These are phyloP conservation scores for Kentomonas sorsogonicus DNA, from an alignment of 208 protist genomes.

Conservation along the genomic window DNA sequence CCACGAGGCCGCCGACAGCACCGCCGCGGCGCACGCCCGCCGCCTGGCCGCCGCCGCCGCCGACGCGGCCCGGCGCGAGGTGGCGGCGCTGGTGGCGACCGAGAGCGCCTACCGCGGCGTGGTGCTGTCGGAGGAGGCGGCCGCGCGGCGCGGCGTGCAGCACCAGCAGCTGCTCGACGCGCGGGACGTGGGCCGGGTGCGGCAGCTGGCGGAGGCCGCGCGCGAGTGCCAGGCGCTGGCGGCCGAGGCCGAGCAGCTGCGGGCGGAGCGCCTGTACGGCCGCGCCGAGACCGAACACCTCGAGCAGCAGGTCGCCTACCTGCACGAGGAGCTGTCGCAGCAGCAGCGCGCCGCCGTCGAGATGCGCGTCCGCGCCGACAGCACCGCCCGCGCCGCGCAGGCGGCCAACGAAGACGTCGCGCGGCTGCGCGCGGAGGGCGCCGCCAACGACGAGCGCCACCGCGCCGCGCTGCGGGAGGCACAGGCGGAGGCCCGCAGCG, in stretches of 20 bases:
- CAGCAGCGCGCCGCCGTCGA: slow-evolving; percentile 10
- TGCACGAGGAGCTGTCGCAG: neutral
- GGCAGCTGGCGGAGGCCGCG: slow-evolving; percentile 10
- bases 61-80: slow-evolving; percentile 13
- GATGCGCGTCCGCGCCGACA: slow-evolving; percentile 5
- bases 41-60: neutral
- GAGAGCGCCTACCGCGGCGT: slow-evolving; percentile 20
- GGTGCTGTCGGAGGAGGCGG: slow-evolving; percentile 15
- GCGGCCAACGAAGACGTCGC: slow-evolving; percentile 12
- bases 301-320: slow-evolving; percentile 4
- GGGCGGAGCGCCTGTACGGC: neutral
- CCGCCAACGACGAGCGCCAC: slow-evolving; percentile 14
- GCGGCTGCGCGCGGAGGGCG: neutral
- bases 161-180: slow-evolving; percentile 14
- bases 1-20: slow-evolving; percentile 1
- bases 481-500: slow-evolving; percentile 24
- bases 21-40: neutral
- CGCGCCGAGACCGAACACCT: slow-evolving; percentile 7
- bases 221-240: slow-evolving; percentile 10
- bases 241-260: slow-evolving; percentile 10
- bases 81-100: slow-evolving; percentile 14
- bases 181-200: slow-evolving; percentile 13
- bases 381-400: slow-evolving; percentile 6
- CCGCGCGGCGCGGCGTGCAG: slow-evolving; percentile 8
- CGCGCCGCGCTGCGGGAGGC: slow-evolving; percentile 29